These are phyloP conservation scores for Iberis pinnata DNA, from an alignment of 345 rosid species.

Conservation along the genomic window DNA sequence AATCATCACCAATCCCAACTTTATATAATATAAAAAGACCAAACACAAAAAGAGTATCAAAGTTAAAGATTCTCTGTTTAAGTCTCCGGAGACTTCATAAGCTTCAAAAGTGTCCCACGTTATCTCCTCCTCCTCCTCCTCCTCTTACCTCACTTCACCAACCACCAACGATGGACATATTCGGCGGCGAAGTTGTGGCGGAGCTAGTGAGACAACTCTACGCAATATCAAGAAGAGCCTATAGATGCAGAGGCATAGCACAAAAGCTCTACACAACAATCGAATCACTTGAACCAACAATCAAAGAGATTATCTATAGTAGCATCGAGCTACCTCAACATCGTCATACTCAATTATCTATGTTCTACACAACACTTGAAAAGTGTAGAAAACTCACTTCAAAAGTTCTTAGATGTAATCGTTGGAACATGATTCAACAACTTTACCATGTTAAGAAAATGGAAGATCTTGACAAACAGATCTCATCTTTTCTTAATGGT, in stretches of 20 bases:
- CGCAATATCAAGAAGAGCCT: slow-evolving; percentile 36
- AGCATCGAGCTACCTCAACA: slow-evolving; percentile 54
- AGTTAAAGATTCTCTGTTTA: no score
- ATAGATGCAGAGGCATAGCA: slow-evolving; percentile 47
- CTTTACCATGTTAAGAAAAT: slow-evolving; percentile 48
- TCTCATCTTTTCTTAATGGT: slow-evolving; percentile 34
- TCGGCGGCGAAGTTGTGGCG: slow-evolving; percentile 54
- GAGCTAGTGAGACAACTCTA: slow-evolving; percentile 50
- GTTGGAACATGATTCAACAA: slow-evolving; percentile 77
- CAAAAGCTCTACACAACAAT: slow-evolving; percentile 30
- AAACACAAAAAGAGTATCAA: no score
- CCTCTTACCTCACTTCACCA: no score
- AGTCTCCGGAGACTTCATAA: no score
- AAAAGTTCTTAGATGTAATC: slow-evolving; percentile 39
- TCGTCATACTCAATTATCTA: slow-evolving; percentile 61
- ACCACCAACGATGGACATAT: no score
- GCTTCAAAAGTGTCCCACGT: no score
- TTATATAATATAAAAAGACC: no score
- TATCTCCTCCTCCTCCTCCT: no score
- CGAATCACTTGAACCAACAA: slow-evolving; percentile 34
- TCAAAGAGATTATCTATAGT: slow-evolving; percentile 54
- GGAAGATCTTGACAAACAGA: slow-evolving; percentile 55
- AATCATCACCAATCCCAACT: no score
- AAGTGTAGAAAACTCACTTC: slow-evolving; percentile 46
- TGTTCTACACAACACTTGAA: slow-evolving; percentile 35